phyloP scores from a whole-genome alignment of 257 asterid genomes.

The Plantago ovata region DNA sequence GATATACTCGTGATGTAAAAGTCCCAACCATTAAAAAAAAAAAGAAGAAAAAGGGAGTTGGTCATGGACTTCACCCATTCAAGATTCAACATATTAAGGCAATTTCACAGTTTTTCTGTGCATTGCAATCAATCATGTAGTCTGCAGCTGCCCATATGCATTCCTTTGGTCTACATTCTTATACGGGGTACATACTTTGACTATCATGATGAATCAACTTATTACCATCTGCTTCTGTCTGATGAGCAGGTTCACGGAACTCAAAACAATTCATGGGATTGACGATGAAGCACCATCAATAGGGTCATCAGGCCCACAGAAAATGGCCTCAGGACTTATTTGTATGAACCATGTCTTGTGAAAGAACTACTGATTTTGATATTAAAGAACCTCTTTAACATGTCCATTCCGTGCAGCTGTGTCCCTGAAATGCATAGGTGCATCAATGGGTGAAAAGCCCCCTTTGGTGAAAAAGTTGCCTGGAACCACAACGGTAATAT shows the following conservation, averaged over 20 bases:
- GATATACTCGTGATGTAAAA: not conserved
- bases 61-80: no score
- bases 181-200: not conserved
- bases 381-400: slow-evolving; percentile 13
- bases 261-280: slow-evolving; percentile 66
- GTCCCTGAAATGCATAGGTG: slow-evolving; percentile 81
- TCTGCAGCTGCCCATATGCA: not conserved
- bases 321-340: slow-evolving; percentile 83
- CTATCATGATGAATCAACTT: no score
- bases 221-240: not conserved
- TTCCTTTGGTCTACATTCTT: not conserved
- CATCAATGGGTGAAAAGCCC: slow-evolving; percentile 85
- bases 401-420: slow-evolving; percentile 46
- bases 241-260: slow-evolving; percentile 64
- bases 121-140: no score
- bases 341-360: slow-evolving; percentile 38
- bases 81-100: no score
- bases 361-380: slow-evolving; percentile 7
- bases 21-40: not conserved
- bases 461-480: slow-evolving; percentile 70
- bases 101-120: no score
- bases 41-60: not conserved
- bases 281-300: slow-evolving; percentile 66
- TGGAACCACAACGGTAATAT: slow-evolving; percentile 66
- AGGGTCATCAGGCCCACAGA: slow-evolving; percentile 76